Evolutionary conservation across 1,284 basidiomycete genomes (phyloP).

Genomic region (Microbotryum intermedium): DNA sequence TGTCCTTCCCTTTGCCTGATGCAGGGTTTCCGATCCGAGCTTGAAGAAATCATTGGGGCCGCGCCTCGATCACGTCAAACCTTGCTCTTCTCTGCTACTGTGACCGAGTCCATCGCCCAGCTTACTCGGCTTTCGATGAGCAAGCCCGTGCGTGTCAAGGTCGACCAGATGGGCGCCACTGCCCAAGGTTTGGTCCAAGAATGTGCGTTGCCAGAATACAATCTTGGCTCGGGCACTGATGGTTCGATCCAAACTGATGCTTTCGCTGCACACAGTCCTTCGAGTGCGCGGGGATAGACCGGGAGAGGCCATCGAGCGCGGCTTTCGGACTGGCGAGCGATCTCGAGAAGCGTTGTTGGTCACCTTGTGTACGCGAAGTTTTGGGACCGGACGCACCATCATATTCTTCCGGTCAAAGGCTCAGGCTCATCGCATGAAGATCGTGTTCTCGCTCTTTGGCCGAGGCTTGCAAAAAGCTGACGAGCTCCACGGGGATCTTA

Average conservation of each 20-base stretch:
- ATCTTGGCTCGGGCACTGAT: neutral
- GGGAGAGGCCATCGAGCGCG: conserved; percentile 33
- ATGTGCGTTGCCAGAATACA: conserved; percentile 48
- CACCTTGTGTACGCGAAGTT: conserved; percentile 76
- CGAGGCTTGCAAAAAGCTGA: conserved; percentile 58
- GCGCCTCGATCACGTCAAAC: conserved; percentile 86
- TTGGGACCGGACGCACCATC: conserved; percentile 64
- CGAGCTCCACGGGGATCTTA: conserved; percentile 89
- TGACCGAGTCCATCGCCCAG: conserved; percentile 92
- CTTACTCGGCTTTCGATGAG: conserved; percentile 84
- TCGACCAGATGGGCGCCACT: conserved; percentile 83
- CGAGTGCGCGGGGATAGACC: conserved; percentile 59
- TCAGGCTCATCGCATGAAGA: conserved; percentile 89
- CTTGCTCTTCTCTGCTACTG: conserved; percentile 97
- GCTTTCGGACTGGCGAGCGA: conserved; percentile 46
- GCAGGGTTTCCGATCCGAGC: conserved; percentile 82
- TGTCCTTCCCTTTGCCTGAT: too few relatives aligned
- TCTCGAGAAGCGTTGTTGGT: conserved; percentile 68
- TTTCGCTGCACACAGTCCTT: conserved; percentile 38
- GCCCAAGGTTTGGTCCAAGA: conserved; percentile 89
- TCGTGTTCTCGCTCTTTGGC: conserved; percentile 80
- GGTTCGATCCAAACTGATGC: neutral
- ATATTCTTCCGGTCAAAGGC: conserved; percentile 95
- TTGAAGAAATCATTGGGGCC: conserved; percentile 82
- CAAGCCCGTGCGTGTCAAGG: conserved; percentile 86